A percentile compares a stretch with the other conserved stretches of the same genome.
These are phyloP conservation scores for Trichophyton rubrum DNA, from an alignment of 2,329 filamentous ascomycete genomes.

Conservation along the genomic window DNA sequence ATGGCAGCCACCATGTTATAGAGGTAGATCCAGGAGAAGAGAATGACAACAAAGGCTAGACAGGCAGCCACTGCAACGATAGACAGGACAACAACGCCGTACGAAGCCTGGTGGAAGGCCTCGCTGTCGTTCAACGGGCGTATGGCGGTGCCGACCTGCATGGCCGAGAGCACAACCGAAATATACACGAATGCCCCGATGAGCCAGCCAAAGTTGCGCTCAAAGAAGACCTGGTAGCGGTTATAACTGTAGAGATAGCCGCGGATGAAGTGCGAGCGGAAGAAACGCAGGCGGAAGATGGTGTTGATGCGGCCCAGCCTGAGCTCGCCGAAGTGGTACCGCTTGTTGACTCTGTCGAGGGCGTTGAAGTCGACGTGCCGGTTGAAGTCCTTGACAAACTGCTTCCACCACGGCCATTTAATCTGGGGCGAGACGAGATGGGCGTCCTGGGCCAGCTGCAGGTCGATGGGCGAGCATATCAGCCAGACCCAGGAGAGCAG, in stretches of 20 bases:
- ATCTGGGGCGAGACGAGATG: conserved; percentile 24
- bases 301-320: conserved; percentile 35
- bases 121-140: conserved; percentile 6
- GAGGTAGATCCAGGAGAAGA: conserved; percentile 10
- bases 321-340: conserved; percentile 36
- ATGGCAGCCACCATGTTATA: conserved; percentile 12
- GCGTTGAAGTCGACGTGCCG: conserved; percentile 20
- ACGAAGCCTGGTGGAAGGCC: conserved; percentile 9
- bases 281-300: conserved; percentile 26
- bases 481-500: conserved; percentile 33
- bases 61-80: conserved; percentile 10
- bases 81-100: conserved; percentile 12
- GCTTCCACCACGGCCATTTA: conserved; percentile 31
- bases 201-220: conserved; percentile 33
- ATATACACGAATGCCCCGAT: conserved; percentile 32
- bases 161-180: conserved; percentile 36
- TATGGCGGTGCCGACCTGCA: conserved; percentile 32
- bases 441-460: conserved; percentile 23
- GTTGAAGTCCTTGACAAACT: conserved; percentile 23
- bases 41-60: conserved; percentile 4
- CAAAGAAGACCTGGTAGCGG: conserved; percentile 33
- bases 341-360: conserved; percentile 22
- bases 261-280: conserved; percentile 18
- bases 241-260: conserved; percentile 22
- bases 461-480: conserved; percentile 29